Evolutionary conservation across 2,329 filamentous ascomycete genomes (phyloP).

Genomic region (Ceratocystis diversiconidia): DNA sequence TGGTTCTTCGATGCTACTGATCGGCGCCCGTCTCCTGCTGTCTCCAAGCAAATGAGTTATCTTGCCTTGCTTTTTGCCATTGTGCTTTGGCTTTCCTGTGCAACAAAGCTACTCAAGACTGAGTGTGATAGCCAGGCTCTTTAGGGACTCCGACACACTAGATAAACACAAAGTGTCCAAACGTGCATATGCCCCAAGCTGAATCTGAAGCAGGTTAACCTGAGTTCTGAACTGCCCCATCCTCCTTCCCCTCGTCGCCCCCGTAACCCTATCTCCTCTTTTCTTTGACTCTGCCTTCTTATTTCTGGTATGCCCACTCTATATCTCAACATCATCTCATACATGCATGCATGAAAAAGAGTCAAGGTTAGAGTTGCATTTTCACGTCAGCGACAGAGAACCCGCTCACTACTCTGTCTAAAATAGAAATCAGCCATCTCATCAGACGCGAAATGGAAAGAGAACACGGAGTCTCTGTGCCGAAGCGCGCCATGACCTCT

Average conservation of each 20-base stretch:
- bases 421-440: not conserved
- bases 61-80: not conserved
- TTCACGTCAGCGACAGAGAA: not conserved
- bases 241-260: not conserved
- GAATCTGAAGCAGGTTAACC: slow-evolving; percentile 7
- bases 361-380: not conserved
- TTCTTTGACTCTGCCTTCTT: not conserved
- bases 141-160: not conserved
- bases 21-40: not conserved
- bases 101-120: not conserved
- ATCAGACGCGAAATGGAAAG: not conserved
- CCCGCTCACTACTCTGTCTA: not conserved
- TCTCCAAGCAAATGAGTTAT: not conserved
- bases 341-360: not conserved
- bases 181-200: slow-evolving; percentile 7
- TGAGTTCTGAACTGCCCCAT: not conserved
- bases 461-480: not conserved
- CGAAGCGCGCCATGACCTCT: not conserved
- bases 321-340: not conserved
- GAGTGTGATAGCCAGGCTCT: not conserved
- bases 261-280: not conserved
- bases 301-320: not conserved
- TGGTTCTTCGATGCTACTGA: not conserved
- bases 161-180: slow-evolving; percentile 1
- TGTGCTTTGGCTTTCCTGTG: not conserved